Conservation (phyloP, 768 basidiomycete genomes). For the Russula brevipes region DNA sequence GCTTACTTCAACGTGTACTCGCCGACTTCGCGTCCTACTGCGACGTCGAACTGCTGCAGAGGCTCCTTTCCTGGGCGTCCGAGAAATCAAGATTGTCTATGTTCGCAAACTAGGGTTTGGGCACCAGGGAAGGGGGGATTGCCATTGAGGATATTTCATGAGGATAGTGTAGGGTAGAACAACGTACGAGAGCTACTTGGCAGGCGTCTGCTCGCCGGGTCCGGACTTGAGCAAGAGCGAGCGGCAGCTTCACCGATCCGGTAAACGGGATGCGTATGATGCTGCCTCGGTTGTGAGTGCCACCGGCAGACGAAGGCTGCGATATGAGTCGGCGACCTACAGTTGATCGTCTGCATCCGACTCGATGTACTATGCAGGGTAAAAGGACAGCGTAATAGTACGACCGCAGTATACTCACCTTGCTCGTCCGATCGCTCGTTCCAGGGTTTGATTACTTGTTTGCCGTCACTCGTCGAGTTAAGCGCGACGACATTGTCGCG, state of each 20-base stretch:
- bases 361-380: constrained; percentile 58
- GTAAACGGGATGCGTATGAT: constrained; percentile 86
- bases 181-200: constrained; percentile 60
- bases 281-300: constrained; percentile 35
- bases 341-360: constrained; percentile 91
- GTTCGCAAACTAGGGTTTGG: constrained; percentile 58
- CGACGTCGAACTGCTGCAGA: constrained; percentile 67
- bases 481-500: constrained; percentile 73
- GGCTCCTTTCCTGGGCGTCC: constrained; percentile 58
- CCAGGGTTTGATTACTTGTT: constrained; percentile 83
- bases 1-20: constrained; percentile 80
- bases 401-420: constrained; percentile 39
- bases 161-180: no score
- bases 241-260: constrained; percentile 77
- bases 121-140: not conserved
- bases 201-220: constrained; percentile 71
- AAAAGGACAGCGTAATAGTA: not conserved
- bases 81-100: constrained; percentile 76
- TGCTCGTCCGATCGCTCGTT: constrained; percentile 65
- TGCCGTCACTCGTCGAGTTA: constrained; percentile 52
- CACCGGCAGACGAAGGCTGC: not conserved
- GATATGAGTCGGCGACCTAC: constrained; percentile 37
- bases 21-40: constrained; percentile 68
- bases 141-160: not conserved
- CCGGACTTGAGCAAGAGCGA: constrained; percentile 81